These are phyloP conservation scores for Radiomyces spectabilis DNA, from an alignment of 192 early-diverging fungal species.

Conservation along the genomic window DNA sequence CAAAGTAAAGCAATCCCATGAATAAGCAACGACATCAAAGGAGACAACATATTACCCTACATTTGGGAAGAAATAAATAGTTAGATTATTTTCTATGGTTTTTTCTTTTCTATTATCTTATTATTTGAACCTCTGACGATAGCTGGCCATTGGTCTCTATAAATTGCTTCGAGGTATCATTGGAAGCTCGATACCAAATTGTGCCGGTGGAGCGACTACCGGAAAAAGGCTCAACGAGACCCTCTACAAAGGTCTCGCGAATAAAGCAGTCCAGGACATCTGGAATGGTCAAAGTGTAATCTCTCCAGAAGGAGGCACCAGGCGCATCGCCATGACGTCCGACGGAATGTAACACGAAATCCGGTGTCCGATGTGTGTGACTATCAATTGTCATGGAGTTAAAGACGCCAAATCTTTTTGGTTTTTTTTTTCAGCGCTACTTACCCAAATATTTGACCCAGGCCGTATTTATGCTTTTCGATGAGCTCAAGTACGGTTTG, in stretches of 20 bases:
- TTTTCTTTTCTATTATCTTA: no score
- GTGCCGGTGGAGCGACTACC: neutral
- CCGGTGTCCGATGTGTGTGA: slow-evolving; percentile 9
- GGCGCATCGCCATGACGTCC: slow-evolving; percentile 15
- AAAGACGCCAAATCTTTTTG: neutral
- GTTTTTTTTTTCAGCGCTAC: neutral
- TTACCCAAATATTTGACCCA: slow-evolving; percentile 29
- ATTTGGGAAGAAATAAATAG: no score
- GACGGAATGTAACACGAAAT: slow-evolving; percentile 18
- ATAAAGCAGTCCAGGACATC: slow-evolving; percentile 22
- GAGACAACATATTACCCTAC: no score
- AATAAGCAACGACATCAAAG: no score
- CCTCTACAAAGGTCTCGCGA: slow-evolving; percentile 20
- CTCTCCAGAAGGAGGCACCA: slow-evolving; percentile 24
- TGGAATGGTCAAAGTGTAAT: slow-evolving; percentile 19
- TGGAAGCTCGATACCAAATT: no score
- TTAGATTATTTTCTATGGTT: no score
- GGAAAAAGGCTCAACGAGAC: slow-evolving; percentile 5
- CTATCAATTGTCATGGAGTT: neutral
- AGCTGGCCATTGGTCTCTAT: no score
- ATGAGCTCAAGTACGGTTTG: slow-evolving; percentile 17
- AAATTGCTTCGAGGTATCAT: neutral
- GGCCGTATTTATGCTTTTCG: slow-evolving; percentile 25
- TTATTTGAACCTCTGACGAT: no score
- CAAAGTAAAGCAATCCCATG: no score